Evolutionary conservation across 2,329 filamentous ascomycete genomes (phyloP), one percentile per base, ranked within the genome.

Genomic region (Knoxdaviesia proteae): DNA sequence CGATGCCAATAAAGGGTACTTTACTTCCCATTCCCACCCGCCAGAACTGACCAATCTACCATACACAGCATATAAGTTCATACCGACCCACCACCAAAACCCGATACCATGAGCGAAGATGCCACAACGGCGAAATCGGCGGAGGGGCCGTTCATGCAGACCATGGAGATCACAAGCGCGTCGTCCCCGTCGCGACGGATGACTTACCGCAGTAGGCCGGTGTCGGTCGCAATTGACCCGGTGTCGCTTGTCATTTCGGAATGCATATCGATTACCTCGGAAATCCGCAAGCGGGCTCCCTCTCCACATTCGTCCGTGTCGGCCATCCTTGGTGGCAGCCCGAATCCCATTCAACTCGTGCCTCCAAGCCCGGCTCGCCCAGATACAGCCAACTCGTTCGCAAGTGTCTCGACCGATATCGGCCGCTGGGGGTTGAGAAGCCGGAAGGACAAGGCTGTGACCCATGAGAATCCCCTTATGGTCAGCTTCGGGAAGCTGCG

Each of bases 261-360:
- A 77, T 98, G 90, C 61, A 96, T 96, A 56, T 88, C 87, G 39
- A 88, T 98, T 62, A 96, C 90, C 9, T 94, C 88, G 48, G 86
- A 87, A 47, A 94, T 98, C 72, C 87, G 93, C 55, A 98, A 98
- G 64, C 80, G 94, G 71, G 82, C 86, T 49, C 81, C 90, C 49
- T 96, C 88, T 69, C 84, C 86, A 40, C 87, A 96, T 58, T 94
- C 87, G 8, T 94, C 87, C 5, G 90, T 98, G 38, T 86, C 90
- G 35, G 88, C 88, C 42, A 98, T 98, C 47, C 69, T 98, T 33
- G 90, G 90, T 41, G 84, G 84, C 49, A 73, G 66, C 48, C 74
- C 72, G 31, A 76, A 71, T 47, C 61, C 69, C 6, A 59, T 74
- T 44, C 67, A 70, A 44, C 60, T 74, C 4, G 67, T 65, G 1